A percentile compares a stretch with the other conserved stretches of the same genome.
phyloP scores from a whole-genome alignment of 1,139 yeast genomes.

The Kazachstania sp. region DNA sequence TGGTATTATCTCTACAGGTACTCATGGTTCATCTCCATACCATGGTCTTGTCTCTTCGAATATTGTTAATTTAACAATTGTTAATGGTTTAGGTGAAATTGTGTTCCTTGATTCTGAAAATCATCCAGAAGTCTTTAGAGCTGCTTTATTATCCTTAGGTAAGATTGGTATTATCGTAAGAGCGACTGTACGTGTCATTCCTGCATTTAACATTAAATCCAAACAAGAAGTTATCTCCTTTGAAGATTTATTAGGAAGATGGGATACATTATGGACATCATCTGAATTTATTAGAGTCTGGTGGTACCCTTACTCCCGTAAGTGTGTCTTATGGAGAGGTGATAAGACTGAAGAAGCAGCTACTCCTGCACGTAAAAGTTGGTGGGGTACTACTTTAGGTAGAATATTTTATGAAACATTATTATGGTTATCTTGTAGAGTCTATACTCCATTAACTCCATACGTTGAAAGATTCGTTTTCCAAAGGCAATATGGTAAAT shows the following conservation, averaged over 20 bases:
- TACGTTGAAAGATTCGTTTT: conserved; percentile 76
- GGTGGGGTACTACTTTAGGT: conserved; percentile 80
- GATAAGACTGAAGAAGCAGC: conserved; percentile 54
- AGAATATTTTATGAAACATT: conserved; percentile 70
- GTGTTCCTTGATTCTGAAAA: conserved; percentile 61
- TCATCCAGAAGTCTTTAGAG: conserved; percentile 65
- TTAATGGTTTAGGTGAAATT: conserved; percentile 65
- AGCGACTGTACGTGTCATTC: conserved; percentile 81
- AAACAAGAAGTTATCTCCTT: conserved; percentile 75
- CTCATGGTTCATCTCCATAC: conserved; percentile 90
- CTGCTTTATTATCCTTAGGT: conserved; percentile 82
- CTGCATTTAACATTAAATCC: conserved; percentile 73
- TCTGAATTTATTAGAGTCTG: conserved; percentile 88
- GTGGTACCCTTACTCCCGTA: conserved; percentile 94
- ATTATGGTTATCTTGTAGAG: conserved; percentile 68
- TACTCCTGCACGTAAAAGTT: conserved; percentile 59
- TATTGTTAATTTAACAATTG: conserved; percentile 64
- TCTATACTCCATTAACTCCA: conserved; percentile 73
- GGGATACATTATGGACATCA: conserved; percentile 77
- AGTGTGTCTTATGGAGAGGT: conserved; percentile 88
- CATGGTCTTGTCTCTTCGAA: conserved; percentile 90
- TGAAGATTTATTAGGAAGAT: conserved; percentile 54
- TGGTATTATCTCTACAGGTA: conserved; percentile 91
- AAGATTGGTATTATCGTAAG: conserved; percentile 84
- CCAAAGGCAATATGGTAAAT: conserved; percentile 69